Percentiles rank a stretch among this genome's conserved stretches.
phyloP scores from a whole-genome alignment of 148 eudicot species.

The Gaultheria prostrata region DNA sequence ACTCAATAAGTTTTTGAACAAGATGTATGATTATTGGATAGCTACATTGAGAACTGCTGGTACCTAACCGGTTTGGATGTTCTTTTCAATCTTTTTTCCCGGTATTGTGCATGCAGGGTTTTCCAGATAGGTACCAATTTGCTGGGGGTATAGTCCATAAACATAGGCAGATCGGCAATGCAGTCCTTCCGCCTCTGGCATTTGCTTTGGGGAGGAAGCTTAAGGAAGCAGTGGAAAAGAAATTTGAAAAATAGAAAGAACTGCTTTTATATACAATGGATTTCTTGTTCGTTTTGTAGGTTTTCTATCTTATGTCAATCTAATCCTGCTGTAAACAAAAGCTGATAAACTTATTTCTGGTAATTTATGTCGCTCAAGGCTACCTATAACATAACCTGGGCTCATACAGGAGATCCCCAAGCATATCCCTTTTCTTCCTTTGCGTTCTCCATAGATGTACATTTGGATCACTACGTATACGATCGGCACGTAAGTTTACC shows the following conservation, averaged over 20 bases:
- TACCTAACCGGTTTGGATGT: background rate
- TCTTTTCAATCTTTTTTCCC: background rate
- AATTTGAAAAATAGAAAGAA: background rate
- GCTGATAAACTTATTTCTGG: no score
- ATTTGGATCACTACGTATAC: no score
- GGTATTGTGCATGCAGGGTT: constrained; percentile 54
- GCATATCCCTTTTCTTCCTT: no score
- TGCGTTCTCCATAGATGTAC: no score
- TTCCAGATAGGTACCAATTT: constrained; percentile 78
- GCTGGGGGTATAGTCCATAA: constrained; percentile 65
- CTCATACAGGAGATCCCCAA: no score
- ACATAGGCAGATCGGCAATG: constrained; percentile 92
- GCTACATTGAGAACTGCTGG: background rate
- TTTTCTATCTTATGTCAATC: no score
- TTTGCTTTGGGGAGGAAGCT: constrained; percentile 89
- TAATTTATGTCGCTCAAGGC: no score
- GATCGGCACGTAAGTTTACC: no score
- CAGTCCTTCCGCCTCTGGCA: constrained; percentile 92
- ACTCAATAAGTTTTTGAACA: background rate
- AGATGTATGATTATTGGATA: background rate
- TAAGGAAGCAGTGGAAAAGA: constrained; percentile 67
- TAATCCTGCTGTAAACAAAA: no score
- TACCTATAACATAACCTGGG: no score
- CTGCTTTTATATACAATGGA: background rate
- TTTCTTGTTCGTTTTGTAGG: no score